These are phyloP conservation scores for Umbelopsis ramanniana DNA, from an alignment of 192 early-diverging fungal species.

Conservation along the genomic window DNA sequence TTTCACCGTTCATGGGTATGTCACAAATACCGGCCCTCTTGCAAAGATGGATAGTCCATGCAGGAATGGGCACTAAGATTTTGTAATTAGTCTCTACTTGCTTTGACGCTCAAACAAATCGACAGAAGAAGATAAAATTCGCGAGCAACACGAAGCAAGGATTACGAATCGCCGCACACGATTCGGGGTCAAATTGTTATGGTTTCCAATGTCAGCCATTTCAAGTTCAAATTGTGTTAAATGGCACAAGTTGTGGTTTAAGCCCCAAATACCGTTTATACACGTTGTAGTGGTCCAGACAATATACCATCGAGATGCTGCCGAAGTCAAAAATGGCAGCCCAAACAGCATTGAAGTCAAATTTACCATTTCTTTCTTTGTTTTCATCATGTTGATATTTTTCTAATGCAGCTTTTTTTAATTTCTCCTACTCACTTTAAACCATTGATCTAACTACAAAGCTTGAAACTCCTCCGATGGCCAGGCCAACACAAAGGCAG, in stretches of 20 bases:
- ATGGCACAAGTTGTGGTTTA: conserved; percentile 11
- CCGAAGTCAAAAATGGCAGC: too few species aligned
- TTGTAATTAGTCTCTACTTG: conserved; percentile 21
- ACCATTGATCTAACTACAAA: conserved; percentile 51
- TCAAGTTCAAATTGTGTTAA: not conserved
- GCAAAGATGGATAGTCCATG: not conserved
- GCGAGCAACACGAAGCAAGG: conserved; percentile 23
- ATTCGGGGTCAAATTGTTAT: conserved; percentile 13
- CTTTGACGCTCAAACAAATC: conserved; percentile 21
- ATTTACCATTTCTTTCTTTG: too few species aligned
- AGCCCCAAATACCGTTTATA: not conserved
- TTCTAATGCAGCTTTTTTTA: not conserved
- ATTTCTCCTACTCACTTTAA: not conserved
- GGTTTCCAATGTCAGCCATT: not conserved
- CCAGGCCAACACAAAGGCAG: conserved; percentile 66
- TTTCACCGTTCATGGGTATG: not conserved
- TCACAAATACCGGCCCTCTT: conserved; percentile 23
- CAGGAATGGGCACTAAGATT: conserved; percentile 21
- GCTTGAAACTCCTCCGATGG: conserved; percentile 64
- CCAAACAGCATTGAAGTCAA: too few species aligned
- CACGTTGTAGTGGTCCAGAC: too few species aligned
- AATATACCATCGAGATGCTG: too few species aligned
- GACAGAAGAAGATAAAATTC: conserved; percentile 18
- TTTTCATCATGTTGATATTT: too few species aligned
- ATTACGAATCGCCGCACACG: conserved; percentile 24